Evolutionary conservation across 176 grass and related monocot genomes (phyloP), one percentile per base, ranked within the genome.

Genomic region (Oryza meyeriana): DNA sequence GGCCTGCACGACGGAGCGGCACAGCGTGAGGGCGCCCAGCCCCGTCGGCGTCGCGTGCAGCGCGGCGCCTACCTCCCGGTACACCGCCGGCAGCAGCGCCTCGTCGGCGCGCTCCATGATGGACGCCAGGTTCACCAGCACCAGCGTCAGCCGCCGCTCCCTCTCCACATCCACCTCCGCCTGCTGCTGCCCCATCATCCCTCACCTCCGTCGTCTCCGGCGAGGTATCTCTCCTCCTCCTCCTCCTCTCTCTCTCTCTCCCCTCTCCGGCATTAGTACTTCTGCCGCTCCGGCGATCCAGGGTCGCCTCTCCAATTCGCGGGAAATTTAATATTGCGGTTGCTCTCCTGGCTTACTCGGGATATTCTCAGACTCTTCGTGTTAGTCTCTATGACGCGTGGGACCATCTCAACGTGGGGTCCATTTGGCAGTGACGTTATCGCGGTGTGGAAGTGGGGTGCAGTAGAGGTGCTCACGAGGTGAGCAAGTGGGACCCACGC

Each of bases 41-140:
- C 88, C 92, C 17, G 76, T 79, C 11, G 92, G 94, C 25, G 83
- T 89, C 55, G 88, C 90, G 77, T 92, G 89, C 32, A 97, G 72
- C 44, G 88, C 87, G 31, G 79, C 94, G 10, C 94, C 91, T 11
- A 97, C 91, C 87, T 97, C 94, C 75, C 42, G 59, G 91, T 97
- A 97, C 71, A 92, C 91, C 63, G 91, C 85, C 22, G 94, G 94
- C 20, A 97, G 91, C 6, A 97, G 89, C 61, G 91, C 94, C 83
- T 97, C 94, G 79, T 97, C 94, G 31, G 94, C 90, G 62, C 90
- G 86, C 81, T 97, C 94, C 95, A 97, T 91, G 83, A 97, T 93
- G 9, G 88, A 85, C 59, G 92, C 95, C 36, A 97, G 82, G 87
- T 92, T 94, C 68, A 94, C 91, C 44, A 97, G 79, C 32, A 81